Conservation (phyloP, 2,329 filamentous ascomycete genomes). For the Paramyrothecium roridum region DNA sequence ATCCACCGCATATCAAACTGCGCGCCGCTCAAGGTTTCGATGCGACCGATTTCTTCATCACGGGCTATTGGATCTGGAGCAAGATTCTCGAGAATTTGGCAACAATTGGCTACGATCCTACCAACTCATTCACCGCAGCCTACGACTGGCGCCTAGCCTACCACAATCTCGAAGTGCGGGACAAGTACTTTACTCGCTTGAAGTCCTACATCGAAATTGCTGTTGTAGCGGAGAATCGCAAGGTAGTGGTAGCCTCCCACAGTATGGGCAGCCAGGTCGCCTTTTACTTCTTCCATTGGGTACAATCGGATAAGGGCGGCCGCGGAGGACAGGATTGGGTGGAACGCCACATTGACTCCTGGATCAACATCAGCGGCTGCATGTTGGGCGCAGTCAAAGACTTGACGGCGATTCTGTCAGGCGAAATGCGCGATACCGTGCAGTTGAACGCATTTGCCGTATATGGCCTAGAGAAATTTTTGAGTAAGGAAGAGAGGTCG, state of each 20-base stretch:
- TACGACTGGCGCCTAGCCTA: conserved; percentile 95
- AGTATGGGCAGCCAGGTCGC: conserved; percentile 97
- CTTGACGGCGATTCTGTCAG: conserved; percentile 83
- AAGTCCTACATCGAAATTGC: conserved; percentile 90
- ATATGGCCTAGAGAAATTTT: conserved; percentile 93
- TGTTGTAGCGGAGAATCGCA: conserved; percentile 68
- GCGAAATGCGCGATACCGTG: conserved; percentile 97
- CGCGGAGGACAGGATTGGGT: conserved; percentile 86
- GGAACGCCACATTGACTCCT: conserved; percentile 82
- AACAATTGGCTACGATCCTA: conserved; percentile 91
- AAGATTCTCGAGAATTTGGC: conserved; percentile 97
- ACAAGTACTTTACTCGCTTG: conserved; percentile 89
- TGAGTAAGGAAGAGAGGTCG: conserved; percentile 84
- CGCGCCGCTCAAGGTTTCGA: conserved; percentile 95
- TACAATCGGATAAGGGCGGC: conserved; percentile 74
- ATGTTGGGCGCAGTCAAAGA: conserved; percentile 96
- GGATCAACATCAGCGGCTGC: conserved; percentile 98
- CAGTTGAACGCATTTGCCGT: conserved; percentile 96
- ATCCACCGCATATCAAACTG: conserved; percentile 86
- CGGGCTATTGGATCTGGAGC: conserved; percentile 97
- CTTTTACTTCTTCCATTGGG: conserved; percentile 79
- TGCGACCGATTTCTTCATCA: conserved; percentile 92
- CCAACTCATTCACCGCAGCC: conserved; percentile 65
- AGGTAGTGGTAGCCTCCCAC: conserved; percentile 85
- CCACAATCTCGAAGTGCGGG: conserved; percentile 80